A percentile compares a stretch with the other conserved stretches of the same genome.
phyloP scores from a whole-genome alignment of 2,329 filamentous ascomycete genomes.

The Beauveria australis region DNA sequence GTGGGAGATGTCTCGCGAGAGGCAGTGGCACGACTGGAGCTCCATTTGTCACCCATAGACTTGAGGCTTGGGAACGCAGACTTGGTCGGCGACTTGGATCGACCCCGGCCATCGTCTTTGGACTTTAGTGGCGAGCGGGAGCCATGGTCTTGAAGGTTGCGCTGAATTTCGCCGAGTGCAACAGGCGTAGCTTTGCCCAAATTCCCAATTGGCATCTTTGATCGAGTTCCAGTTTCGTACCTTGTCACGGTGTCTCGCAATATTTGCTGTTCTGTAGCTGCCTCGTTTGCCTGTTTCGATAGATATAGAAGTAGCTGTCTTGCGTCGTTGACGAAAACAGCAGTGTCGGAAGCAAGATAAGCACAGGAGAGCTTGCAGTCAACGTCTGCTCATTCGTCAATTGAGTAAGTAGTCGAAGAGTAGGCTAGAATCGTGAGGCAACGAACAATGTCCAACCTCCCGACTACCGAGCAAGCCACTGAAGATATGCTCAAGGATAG shows the following conservation, averaged over 20 bases:
- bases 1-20: slow-evolving; percentile 38
- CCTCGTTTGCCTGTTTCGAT: neutral
- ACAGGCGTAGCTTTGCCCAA: slow-evolving; percentile 14
- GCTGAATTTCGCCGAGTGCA: slow-evolving; percentile 48
- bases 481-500: neutral
- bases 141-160: slow-evolving; percentile 41
- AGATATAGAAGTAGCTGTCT: neutral
- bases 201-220: slow-evolving; percentile 8
- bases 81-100: slow-evolving; percentile 37
- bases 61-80: slow-evolving; percentile 35
- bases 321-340: neutral
- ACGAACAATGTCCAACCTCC: neutral
- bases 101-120: slow-evolving; percentile 24
- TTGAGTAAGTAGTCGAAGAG: neutral
- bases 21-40: slow-evolving; percentile 32
- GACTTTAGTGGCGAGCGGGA: slow-evolving; percentile 33
- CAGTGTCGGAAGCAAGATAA: neutral
- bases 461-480: neutral
- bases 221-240: neutral
- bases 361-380: neutral
- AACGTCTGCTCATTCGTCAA: neutral
- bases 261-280: neutral
- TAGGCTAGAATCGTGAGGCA: neutral
- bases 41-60: slow-evolving; percentile 30
- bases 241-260: neutral